Base-by-base conservation (phyloP, 1,139 yeast species). In the Spathaspora sp. region DNA sequence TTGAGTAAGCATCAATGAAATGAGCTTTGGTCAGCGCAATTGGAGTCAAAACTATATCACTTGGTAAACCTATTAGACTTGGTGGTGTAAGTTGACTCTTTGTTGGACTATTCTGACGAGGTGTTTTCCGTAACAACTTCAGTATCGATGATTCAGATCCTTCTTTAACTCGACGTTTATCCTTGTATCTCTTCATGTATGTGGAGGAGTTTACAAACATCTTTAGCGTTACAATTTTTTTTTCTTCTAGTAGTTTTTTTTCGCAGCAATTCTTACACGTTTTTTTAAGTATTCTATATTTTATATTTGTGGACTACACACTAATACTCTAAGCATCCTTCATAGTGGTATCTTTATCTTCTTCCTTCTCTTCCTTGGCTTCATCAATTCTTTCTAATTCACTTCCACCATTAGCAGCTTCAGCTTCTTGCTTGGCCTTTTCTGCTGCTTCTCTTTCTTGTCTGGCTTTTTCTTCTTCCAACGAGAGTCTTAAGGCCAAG, bases 401-500 rank as follows among this genome's bases (percentile, higher is more conserved):
- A 42, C 51, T 27, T 11, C 31, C 27, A 10, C 10, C 40, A 34
- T 31, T 41, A n/a, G 43, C 11, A 11, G 47, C 48, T 25, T 52
- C 48, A 26, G 55, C 52, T 44, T 64, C 61, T 34, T 60, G 54
- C 52, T 69, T 74, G 39, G 71, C 76, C 59, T 60, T 62, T 42
- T 68, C 74, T 1, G 64, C 63, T 2, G 74, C 70, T 64, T 79
- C 82, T 56, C 83, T 71, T 56, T 84, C 91, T 60, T 85, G 93
- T 63, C 95, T 77, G 34, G 86, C 80, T 59, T 82, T 82, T 59
- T 87, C 95, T 60, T 88, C 96, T 60, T 88, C 95, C 52, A 88
- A 73, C 2, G 95, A 86, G 68, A 88, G 79, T 59, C 95, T 78
- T 57, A 93, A 80, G 0, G 98, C 99, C 74, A 93, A 78, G 1